Base-by-base conservation (phyloP, 2,329 filamentous ascomycete genomes). In the Zasmidium cellare region DNA sequence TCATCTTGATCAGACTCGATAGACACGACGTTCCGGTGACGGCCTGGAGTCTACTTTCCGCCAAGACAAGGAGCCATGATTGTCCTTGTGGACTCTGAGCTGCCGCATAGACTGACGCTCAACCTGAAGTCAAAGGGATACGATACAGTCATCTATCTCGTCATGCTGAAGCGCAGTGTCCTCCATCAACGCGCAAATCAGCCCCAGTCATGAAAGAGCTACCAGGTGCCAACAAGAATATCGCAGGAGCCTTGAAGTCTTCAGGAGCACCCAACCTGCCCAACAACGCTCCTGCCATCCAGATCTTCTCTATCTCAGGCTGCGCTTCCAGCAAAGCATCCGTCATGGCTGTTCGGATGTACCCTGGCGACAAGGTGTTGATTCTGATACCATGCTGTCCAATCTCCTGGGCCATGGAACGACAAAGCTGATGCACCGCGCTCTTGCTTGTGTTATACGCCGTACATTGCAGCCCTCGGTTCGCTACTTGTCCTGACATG, bases 201-300 rank as follows among this genome's bases (percentile, higher is more conserved):
- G 83, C 82, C 1, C 85, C 87, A 0, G 87, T 89, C 85, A 90
- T 89, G 69, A 87, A 89, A 58, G 82, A 83, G 71, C 84, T 87
- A 2, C 86, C 86, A 66, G 87, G 84, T 65, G 84, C 87, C 20
- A 89, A 75, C 64, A 88, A 77, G 70, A 88, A 90, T 9, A 88
- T 82, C 2, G 86, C 87, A 1, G 88, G 86, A 3, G 88, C 83
- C 58, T 84, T 80, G 67, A 84, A 84, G 61, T 86, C 83, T 62
- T 85, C 82, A 0, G 82, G 81, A 7, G 74, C 75, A 3, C 82
- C 82, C 46, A 85, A 66, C 23, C 82, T 75, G 9, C 81, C 81
- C 23, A 86, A 74, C 68, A 86, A 67, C 16, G 79, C 80, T 45
- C 80, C 80, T 2, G 74, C 75, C 79, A 82, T 82, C 80, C 80